These are phyloP conservation scores for Calonectria naviculata DNA, from an alignment of 2,329 filamentous ascomycete genomes.

Conservation along the genomic window DNA sequence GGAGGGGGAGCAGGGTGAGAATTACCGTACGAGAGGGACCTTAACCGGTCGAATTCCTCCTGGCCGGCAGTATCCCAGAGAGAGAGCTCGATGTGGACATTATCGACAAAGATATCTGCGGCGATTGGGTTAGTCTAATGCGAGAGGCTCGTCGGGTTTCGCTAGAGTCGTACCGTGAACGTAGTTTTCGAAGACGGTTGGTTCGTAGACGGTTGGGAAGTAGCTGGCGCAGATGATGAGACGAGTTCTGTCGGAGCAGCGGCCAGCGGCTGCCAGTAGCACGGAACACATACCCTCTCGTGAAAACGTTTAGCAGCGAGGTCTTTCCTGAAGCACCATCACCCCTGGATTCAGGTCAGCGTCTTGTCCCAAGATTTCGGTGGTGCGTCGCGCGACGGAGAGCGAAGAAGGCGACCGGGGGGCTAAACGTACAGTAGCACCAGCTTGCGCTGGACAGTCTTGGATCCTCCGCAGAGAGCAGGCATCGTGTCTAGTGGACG, in stretches of 20 bases:
- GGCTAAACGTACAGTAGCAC: conserved; percentile 76
- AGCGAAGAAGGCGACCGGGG: neutral
- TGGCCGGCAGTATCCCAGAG: conserved; percentile 99
- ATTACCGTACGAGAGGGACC: conserved; percentile 90
- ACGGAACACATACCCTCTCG: conserved; percentile 79
- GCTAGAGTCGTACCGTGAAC: conserved; percentile 79
- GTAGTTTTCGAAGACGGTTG: conserved; percentile 99
- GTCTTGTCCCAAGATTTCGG: neutral
- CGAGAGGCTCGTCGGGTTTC: neutral
- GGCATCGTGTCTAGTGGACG: conserved; percentile 36
- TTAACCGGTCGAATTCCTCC: conserved; percentile 97
- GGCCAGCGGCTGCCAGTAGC: neutral
- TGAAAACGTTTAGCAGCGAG: conserved; percentile 97
- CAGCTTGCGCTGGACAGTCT: conserved; percentile 95
- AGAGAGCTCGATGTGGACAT: conserved; percentile 95
- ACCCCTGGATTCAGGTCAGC: conserved; percentile 67
- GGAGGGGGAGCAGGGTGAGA: neutral
- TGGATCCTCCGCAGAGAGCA: conserved; percentile 74
- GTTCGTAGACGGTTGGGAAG: conserved; percentile 98
- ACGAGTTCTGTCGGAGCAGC: neutral
- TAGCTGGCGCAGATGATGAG: conserved; percentile 67
- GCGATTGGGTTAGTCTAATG: conserved; percentile 16
- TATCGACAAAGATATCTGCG: conserved; percentile 96
- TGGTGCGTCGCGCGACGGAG: neutral
- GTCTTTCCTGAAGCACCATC: conserved; percentile 98